Base-by-base conservation (phyloP, 352 stramenopile genomes). In the Phytophthora fragariae region DNA sequence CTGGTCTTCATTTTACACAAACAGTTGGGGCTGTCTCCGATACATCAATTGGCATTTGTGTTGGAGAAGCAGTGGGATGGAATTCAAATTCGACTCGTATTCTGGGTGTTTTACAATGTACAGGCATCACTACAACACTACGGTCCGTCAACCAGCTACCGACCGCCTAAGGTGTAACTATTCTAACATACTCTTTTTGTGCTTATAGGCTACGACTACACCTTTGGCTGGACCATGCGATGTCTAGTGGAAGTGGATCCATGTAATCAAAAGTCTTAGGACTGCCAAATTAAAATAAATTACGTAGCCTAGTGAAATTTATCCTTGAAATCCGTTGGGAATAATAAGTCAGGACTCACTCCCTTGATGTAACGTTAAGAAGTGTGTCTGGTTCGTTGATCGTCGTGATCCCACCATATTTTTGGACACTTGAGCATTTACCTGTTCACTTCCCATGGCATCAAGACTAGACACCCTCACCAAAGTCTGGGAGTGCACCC, bases 61-160 rank as follows among this genome's bases (percentile, higher is more conserved):
- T 12, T 53, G 46, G 46, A 53, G 46, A 53, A 53, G n/a, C 46
- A 53, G 15, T 53, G 46, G 9, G 6, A 7, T 53, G 46, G 46
- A 0, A n/a, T 53, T 15, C 46, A 53, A 27, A 53, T 53, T 53
- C 46, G 46, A 27, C 46, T 53, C 6, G 46, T 53, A 4, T 53
- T 53, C 46, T 53, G 46, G n/a, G 46, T 53, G 8, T 53, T 53
- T 53, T 53, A 53, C 46, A 53, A 53, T 15, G 46, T 24, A 1
- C 46, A 53, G 9, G 46, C 46, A 17, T 53, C 46, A 11, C 46
- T 53, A 53, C 46, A 29, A 53, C 46, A 53, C 46, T 15, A 53
- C n/a, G 46, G 46, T 53, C 11, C n/a, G 46, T 53, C 7, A 4
- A 12, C 15, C 5, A 9, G 3, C 46, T 27, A 27, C n/a, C n/a